Percentiles rank a stretch among this genome's conserved stretches.
Evolutionary conservation across 495 filamentous ascomycete genomes (phyloP).

Genomic region (Sordaria brevicollis): DNA sequence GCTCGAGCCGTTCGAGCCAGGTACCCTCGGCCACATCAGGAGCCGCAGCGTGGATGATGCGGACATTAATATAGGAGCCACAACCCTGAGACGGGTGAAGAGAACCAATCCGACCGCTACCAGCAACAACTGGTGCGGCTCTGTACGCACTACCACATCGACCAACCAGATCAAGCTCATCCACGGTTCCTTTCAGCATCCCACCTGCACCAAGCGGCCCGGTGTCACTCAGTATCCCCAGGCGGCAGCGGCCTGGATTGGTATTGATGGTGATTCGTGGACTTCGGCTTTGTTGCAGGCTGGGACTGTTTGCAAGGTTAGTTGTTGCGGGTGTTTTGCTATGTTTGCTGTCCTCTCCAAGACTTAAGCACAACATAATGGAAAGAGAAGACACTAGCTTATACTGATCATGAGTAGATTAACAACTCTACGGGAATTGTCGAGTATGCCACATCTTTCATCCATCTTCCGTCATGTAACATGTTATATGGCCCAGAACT

Average conservation of each 20-base stretch:
- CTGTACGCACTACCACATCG: conserved; percentile 11
- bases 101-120: conserved; percentile 9
- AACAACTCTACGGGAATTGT: conserved; percentile 13
- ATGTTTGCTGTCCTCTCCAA: background rate
- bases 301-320: conserved; percentile 21
- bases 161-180: conserved; percentile 16
- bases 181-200: conserved; percentile 16
- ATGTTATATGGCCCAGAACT: background rate
- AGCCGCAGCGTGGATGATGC: background rate
- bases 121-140: conserved; percentile 23
- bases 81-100: background rate
- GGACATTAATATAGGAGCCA: background rate
- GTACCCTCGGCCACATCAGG: background rate
- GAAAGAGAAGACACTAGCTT: background rate
- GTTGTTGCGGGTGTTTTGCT: background rate
- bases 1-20: conserved; percentile 11
- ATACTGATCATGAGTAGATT: conserved; percentile 1
- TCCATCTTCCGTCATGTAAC: background rate
- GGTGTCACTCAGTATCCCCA: conserved; percentile 16
- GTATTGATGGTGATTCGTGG: conserved; percentile 20
- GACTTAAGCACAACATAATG: fast-evolving
- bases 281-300: conserved; percentile 16
- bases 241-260: conserved; percentile 18
- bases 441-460: conserved; percentile 1
- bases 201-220: conserved; percentile 10